phyloP scores from a whole-genome alignment of 2,329 filamentous ascomycete species.

The Exophiala bonariae region DNA sequence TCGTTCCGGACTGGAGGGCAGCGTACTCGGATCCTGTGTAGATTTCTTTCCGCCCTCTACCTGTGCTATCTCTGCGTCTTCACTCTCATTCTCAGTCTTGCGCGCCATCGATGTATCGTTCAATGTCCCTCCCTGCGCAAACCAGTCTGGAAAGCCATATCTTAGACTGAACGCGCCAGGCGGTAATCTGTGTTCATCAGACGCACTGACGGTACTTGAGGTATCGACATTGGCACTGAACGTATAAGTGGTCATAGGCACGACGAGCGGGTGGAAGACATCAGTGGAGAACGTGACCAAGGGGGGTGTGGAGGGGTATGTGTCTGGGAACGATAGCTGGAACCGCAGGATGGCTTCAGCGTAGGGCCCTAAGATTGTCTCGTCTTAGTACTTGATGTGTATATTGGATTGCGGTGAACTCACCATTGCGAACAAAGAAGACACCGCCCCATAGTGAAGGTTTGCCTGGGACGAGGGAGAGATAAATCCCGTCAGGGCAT shows the following conservation, averaged over 20 bases:
- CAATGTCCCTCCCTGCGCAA: slow-evolving; percentile 57
- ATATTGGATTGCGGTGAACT: slow-evolving; percentile 2
- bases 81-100: background rate
- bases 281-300: slow-evolving; percentile 87
- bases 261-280: slow-evolving; percentile 91
- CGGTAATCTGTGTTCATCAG: slow-evolving; percentile 77
- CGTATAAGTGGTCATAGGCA: slow-evolving; percentile 90
- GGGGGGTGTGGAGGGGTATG: slow-evolving; percentile 77
- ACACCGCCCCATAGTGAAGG: slow-evolving; percentile 85
- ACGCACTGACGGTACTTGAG: slow-evolving; percentile 73
- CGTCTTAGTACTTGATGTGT: slow-evolving; percentile 3
- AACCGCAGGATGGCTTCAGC: slow-evolving; percentile 84
- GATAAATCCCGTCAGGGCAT: slow-evolving; percentile 82
- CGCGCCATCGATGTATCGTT: slow-evolving; percentile 36
- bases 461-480: slow-evolving; percentile 79
- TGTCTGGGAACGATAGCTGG: slow-evolving; percentile 79
- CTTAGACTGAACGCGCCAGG: slow-evolving; percentile 88
- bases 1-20: too few species aligned
- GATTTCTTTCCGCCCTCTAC: too few species aligned
- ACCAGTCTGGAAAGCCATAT: slow-evolving; percentile 91
- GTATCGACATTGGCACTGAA: slow-evolving; percentile 67
- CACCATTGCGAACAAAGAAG: slow-evolving; percentile 85
- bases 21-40: too few species aligned
- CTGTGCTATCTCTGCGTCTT: too few species aligned
- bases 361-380: slow-evolving; percentile 70